A percentile compares a stretch with the other conserved stretches of the same genome.
These are phyloP conservation scores for Scheffersomyces stipitis DNA, from an alignment of 805 yeast species.

Conservation along the genomic window DNA sequence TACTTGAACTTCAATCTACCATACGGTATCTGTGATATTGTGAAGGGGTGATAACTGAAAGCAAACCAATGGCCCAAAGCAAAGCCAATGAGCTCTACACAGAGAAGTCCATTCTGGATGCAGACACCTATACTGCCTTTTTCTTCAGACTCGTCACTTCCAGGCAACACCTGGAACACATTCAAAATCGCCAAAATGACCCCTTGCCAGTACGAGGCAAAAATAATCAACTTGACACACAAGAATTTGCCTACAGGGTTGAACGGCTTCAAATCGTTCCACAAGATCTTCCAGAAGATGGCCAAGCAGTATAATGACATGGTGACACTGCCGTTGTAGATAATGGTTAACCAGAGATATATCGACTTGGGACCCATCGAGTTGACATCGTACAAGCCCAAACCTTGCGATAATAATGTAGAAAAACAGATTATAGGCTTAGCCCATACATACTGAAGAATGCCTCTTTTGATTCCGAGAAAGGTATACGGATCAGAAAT, in stretches of 20 bases:
- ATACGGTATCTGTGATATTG: constrained; percentile 58
- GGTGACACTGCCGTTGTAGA: constrained; percentile 80
- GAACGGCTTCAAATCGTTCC: constrained; percentile 70
- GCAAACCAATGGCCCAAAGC: constrained; percentile 88
- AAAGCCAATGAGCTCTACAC: constrained; percentile 82
- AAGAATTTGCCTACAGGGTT: constrained; percentile 91
- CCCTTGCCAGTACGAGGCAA: constrained; percentile 99
- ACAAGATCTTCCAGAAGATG: constrained; percentile 89
- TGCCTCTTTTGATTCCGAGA: constrained; percentile 74
- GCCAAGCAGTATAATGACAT: constrained; percentile 83
- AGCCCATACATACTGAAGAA: constrained; percentile 92
- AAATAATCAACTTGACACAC: constrained; percentile 89
- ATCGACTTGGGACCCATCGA: constrained; percentile 48
- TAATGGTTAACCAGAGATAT: constrained; percentile 61
- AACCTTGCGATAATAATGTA: constrained; percentile 45
- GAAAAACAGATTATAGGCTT: constrained; percentile 77
- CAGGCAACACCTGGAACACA: constrained; percentile 47
- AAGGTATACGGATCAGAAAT: constrained; percentile 84
- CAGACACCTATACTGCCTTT: constrained; percentile 49
- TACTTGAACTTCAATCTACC: constrained; percentile 59
- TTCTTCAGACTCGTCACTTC: constrained; percentile 12
- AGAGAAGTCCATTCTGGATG: constrained; percentile 76
- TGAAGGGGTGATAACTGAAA: constrained; percentile 75
- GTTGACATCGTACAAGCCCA: constrained; percentile 52
- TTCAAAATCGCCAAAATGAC: constrained; percentile 54